Conservation (phyloP, 2,329 filamentous ascomycete species). For the Myriangium duriaei region DNA sequence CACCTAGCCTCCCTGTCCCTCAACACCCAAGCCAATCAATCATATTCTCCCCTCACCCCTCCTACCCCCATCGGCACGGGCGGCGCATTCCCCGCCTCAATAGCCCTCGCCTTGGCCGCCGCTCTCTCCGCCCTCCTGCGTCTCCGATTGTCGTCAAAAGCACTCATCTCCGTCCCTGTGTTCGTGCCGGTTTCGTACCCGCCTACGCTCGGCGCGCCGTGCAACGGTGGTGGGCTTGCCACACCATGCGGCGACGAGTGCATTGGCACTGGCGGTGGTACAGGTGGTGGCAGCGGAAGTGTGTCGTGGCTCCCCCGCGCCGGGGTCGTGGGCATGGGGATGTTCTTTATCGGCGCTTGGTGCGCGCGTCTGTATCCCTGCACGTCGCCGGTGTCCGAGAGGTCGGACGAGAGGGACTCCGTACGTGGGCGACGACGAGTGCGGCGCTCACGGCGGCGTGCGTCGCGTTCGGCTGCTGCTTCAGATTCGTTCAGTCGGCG, state of each 20-base stretch:
- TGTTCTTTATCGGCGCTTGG: slow-evolving; percentile 19
- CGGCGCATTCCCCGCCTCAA: neutral
- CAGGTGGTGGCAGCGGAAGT: slow-evolving; percentile 16
- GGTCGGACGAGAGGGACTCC: slow-evolving; percentile 25
- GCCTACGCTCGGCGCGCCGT: slow-evolving; percentile 22
- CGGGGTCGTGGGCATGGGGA: slow-evolving; percentile 21
- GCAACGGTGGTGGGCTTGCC: slow-evolving; percentile 16
- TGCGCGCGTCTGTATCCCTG: slow-evolving; percentile 4
- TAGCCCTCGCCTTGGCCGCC: slow-evolving; percentile 9
- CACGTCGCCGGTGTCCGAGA: slow-evolving; percentile 26
- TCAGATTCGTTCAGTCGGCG: slow-evolving; percentile 49
- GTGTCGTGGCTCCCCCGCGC: slow-evolving; percentile 1
- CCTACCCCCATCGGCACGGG: neutral
- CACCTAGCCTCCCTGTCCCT: neutral
- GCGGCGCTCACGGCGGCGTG: slow-evolving; percentile 36
- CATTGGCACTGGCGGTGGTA: slow-evolving; percentile 12
- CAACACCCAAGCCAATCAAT: neutral
- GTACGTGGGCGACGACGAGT: slow-evolving; percentile 18
- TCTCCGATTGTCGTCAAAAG: slow-evolving; percentile 42
- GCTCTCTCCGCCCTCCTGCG: slow-evolving; percentile 42
- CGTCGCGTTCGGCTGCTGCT: slow-evolving; percentile 47
- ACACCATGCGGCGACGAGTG: slow-evolving; percentile 12
- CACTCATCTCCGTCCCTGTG: slow-evolving; percentile 26
- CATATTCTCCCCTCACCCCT: neutral
- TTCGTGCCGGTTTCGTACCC: slow-evolving; percentile 26